Base-by-base conservation (phyloP, 768 basidiomycete genomes). In the Leucocoprinus sp. region DNA sequence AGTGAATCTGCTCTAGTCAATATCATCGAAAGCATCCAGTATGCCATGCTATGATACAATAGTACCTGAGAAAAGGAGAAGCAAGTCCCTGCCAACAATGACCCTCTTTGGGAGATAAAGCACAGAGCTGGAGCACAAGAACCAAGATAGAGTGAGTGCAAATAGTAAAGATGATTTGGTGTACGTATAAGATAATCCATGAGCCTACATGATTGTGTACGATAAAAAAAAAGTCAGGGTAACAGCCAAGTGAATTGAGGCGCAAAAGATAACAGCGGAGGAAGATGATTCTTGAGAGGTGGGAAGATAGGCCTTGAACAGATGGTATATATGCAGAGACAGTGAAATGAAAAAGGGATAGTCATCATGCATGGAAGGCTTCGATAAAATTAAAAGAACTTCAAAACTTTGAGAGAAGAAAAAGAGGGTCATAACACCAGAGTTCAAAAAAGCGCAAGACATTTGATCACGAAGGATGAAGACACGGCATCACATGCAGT, bases 141-240 rank as follows among this genome's bases (percentile, higher is more conserved):
- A 5, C 26, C 5, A n/a, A n/a, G n/a, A n/a, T n/a, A n/a, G n/a
- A n/a, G n/a, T n/a, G 14, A n/a, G 33, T 45, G 44, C 28, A 45
- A 37, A 8, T 45, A 45, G 44, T 31, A 31, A 14, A 31, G 31
- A 38, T 45, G 44, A 45, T 38, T 45, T 45, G 44, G 44, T 43
- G 42, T 43, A 35, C 42, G 42, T 45, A 38, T 45, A 45, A 37
- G 14, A 37, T 45, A 38, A 45, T 45, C 44, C 44, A 35, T 35
- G 44, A 45, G 35, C 28, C 26, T 45, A 23, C 37, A 19, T 28
- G 17, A 19, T 37, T 17, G 23, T 21, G 44, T 45, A 44, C 27
- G 26, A 36, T 38, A 38, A 37, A 19, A 45, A 15, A 31, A 22
- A 45, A 17, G 23, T 35, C 34, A 15, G 19, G 39, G n/a, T 9